Conservation (phyloP, 768 basidiomycete genomes). For the Amanita pseudoporphyria region DNA sequence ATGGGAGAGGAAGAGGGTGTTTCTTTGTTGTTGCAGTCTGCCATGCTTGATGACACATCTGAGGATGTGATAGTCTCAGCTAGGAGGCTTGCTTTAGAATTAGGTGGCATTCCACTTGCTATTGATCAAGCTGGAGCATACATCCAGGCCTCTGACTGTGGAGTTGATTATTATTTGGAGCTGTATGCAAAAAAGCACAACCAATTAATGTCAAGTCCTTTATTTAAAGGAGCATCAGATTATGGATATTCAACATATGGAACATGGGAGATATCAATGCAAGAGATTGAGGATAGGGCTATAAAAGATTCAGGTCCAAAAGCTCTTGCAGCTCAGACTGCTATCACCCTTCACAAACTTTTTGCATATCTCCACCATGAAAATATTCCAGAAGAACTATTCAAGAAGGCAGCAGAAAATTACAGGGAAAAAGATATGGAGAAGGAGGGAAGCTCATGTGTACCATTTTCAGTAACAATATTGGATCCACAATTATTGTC, state of each 20-base stretch:
- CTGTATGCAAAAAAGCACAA: slow-evolving; percentile 1
- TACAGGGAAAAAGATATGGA: no score
- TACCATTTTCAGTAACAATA: neutral
- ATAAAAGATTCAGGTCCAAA: neutral
- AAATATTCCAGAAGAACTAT: no score
- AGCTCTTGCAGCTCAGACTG: neutral
- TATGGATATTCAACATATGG: no score
- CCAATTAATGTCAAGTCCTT: neutral
- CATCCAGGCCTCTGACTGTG: slow-evolving; percentile 7
- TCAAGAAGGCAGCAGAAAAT: no score
- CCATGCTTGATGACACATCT: neutral
- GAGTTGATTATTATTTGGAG: slow-evolving; percentile 9
- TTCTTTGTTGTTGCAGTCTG: slow-evolving; percentile 10
- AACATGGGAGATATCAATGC: no score
- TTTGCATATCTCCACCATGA: no score
- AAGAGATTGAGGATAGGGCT: neutral
- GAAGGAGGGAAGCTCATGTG: no score
- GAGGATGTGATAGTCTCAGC: neutral
- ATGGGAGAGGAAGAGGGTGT: slow-evolving; percentile 13
- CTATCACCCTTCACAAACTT: neutral
- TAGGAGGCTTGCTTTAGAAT: slow-evolving; percentile 5
- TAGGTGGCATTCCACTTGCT: neutral
- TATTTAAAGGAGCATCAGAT: no score
- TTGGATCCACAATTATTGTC: neutral
- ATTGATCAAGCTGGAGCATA: no score